phyloP scores from a whole-genome alignment of 768 basidiomycete genomes.

The Mycena filopes region DNA sequence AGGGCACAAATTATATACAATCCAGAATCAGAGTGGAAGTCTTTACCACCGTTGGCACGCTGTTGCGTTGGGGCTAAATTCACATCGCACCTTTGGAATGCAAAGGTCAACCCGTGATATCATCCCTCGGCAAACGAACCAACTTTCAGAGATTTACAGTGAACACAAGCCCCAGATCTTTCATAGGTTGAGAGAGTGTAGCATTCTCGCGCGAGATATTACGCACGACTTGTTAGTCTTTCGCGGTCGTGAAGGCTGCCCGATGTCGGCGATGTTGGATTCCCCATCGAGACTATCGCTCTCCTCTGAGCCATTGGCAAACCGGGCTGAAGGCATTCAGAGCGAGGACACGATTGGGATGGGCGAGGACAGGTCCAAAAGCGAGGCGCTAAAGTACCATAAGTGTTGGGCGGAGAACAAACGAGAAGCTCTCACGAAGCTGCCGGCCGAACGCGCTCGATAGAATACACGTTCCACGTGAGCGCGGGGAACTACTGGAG shows the following conservation, averaged over 20 bases:
- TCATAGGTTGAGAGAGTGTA: background rate
- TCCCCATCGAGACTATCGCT: constrained; percentile 13
- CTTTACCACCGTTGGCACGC: constrained; percentile 57
- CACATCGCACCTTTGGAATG: constrained; percentile 61
- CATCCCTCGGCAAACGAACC: too few relatives aligned
- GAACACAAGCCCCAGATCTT: constrained; percentile 64
- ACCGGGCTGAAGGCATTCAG: constrained; percentile 6
- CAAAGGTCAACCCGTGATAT: too few relatives aligned
- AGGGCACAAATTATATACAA: background rate
- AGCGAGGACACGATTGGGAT: background rate
- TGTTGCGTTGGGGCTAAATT: constrained; percentile 56
- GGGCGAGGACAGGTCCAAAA: background rate
- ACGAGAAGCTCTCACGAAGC: constrained; percentile 14
- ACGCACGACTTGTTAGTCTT: constrained; percentile 18
- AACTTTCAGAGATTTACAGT: constrained; percentile 69
- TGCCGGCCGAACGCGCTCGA: constrained; percentile 18
- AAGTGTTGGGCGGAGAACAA: constrained; percentile 1
- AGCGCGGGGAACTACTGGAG: constrained; percentile 18
- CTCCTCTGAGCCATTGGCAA: constrained; percentile 17
- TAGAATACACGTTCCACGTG: background rate
- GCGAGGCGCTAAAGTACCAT: background rate
- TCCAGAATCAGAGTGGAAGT: background rate
- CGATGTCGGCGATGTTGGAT: background rate
- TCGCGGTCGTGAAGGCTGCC: constrained; percentile 6
- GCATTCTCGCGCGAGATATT: background rate